These are phyloP conservation scores for Odonthalia washingtoniensis DNA, from an alignment of 31 red algal species.

Conservation along the genomic window DNA sequence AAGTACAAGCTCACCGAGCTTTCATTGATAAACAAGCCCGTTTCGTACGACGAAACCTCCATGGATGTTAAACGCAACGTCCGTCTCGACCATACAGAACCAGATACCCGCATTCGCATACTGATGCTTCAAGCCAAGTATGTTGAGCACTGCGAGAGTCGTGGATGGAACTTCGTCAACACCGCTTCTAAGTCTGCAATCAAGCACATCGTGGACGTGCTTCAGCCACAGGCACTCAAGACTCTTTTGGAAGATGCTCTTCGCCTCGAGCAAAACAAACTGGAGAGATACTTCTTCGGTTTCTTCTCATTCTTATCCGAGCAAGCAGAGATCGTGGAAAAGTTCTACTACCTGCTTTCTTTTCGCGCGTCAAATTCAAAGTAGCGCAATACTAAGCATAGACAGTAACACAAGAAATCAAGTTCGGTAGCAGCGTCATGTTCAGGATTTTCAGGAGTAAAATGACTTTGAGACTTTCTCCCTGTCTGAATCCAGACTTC, in stretches of 20 bases:
- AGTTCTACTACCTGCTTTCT: no score
- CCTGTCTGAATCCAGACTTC: no score
- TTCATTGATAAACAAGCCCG: no score
- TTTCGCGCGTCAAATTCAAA: no score
- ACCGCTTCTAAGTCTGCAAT: constrained; percentile 26
- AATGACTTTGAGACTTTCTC: no score
- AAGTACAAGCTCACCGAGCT: not conserved
- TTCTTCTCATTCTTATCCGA: no score
- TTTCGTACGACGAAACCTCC: not conserved
- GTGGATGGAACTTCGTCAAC: constrained; percentile 34
- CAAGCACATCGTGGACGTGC: not conserved
- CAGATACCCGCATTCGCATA: constrained; percentile 35
- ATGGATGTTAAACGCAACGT: constrained; percentile 17
- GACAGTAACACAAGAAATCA: no score
- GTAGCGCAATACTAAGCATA: no score
- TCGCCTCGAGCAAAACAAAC: no score
- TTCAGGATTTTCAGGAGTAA: no score
- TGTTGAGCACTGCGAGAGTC: not conserved
- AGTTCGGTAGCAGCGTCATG: no score
- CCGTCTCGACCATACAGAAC: not conserved
- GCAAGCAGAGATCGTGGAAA: no score
- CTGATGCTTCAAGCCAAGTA: not conserved
- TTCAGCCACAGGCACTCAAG: constrained; percentile 27
- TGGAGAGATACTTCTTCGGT: not conserved
- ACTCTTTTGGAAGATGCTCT: constrained; percentile 12